Conservation (phyloP, 2,329 filamentous ascomycete genomes). For the Arachnomyces sp. region DNA sequence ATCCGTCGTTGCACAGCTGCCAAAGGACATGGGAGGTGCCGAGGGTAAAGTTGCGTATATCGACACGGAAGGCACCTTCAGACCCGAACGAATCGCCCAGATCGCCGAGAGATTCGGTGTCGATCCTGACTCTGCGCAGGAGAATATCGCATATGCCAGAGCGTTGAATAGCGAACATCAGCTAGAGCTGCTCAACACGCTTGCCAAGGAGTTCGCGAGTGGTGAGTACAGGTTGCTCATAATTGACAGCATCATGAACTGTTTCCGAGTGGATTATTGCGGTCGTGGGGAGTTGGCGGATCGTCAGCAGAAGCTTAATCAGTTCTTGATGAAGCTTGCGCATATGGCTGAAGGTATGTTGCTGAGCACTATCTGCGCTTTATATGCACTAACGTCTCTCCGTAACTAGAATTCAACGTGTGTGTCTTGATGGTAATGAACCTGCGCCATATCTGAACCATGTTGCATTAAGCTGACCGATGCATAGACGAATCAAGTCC, state of each 20-base stretch:
- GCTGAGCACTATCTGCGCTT: background rate
- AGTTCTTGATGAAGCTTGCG: constrained; percentile 55
- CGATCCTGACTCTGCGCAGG: constrained; percentile 51
- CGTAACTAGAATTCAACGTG: constrained; percentile 53
- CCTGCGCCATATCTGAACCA: background rate
- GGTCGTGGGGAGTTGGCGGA: constrained; percentile 61
- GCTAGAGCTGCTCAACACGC: constrained; percentile 53
- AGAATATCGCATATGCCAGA: constrained; percentile 60
- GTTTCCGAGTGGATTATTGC: constrained; percentile 59
- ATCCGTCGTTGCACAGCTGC: constrained; percentile 53
- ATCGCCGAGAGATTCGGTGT: constrained; percentile 59
- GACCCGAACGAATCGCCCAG: constrained; percentile 58
- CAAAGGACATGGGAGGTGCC: constrained; percentile 53
- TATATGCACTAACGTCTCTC: constrained; percentile 7
- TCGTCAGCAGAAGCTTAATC: constrained; percentile 58
- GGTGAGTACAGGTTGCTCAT: constrained; percentile 59
- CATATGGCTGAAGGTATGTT: constrained; percentile 54
- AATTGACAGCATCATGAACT: constrained; percentile 62
- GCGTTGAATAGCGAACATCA: constrained; percentile 60
- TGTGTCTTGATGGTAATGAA: constrained; percentile 50
- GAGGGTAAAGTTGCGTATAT: constrained; percentile 64
- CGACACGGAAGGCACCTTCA: constrained; percentile 58
- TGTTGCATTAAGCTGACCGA: constrained; percentile 4
- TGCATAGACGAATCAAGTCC: constrained; percentile 58
- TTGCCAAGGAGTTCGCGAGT: constrained; percentile 52